Conservation (phyloP, 1,284 basidiomycete genomes). For the Austroboletus rostrupii region DNA sequence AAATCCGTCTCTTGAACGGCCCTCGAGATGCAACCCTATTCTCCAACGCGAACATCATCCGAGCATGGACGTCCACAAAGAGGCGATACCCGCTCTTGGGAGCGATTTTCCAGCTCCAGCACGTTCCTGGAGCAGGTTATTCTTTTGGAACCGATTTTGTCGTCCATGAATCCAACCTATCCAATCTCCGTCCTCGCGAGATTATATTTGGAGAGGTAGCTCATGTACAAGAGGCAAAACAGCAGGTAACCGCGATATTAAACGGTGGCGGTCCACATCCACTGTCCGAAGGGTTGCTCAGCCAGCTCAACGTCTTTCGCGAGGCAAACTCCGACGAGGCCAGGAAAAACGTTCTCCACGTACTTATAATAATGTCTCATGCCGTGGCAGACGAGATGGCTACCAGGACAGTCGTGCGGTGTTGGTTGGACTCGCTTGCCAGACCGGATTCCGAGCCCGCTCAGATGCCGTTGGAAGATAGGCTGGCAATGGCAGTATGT, state of each 20-base stretch:
- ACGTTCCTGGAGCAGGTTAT: neutral
- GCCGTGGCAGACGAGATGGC: constrained; percentile 14
- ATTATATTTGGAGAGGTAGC: constrained; percentile 9
- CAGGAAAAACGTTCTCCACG: constrained; percentile 11
- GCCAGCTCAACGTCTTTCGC: constrained; percentile 10
- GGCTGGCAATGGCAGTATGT: constrained; percentile 40
- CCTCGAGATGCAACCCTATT: neutral
- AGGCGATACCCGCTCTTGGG: constrained; percentile 19
- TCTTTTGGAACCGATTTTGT: constrained; percentile 10
- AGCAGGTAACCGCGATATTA: neutral
- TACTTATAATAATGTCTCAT: constrained; percentile 16
- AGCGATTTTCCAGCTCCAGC: constrained; percentile 6
- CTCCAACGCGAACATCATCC: no score
- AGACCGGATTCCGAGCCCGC: constrained; percentile 9
- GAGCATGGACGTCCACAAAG: no score
- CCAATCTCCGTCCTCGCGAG: constrained; percentile 6
- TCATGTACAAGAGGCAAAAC: constrained; percentile 9
- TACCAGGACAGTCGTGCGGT: constrained; percentile 15
- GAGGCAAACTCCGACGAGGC: neutral
- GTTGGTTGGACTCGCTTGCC: constrained; percentile 44
- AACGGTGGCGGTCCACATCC: constrained; percentile 2
- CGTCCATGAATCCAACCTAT: constrained; percentile 18
- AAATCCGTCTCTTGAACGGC: constrained; percentile 9
- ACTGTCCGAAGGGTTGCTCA: constrained; percentile 22
- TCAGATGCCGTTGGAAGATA: constrained; percentile 31